phyloP scores from a whole-genome alignment of 164 flowering plant genomes.

The Berberis vulgaris region DNA sequence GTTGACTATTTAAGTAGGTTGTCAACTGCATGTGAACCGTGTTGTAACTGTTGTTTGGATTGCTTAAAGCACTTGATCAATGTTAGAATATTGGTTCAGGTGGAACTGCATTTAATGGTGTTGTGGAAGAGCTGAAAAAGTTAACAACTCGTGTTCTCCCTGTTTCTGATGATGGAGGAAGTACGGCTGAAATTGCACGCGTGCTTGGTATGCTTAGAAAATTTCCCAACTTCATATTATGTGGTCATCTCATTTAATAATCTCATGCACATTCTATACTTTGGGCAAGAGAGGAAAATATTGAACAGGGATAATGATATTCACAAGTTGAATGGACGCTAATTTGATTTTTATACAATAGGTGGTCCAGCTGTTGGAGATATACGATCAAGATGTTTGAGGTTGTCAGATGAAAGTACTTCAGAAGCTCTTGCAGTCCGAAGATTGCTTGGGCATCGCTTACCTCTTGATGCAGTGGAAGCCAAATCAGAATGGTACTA shows the following conservation, averaged over 20 bases:
- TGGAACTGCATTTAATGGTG: slow-evolving; percentile 97
- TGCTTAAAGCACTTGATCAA: no score
- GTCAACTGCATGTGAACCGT: no score
- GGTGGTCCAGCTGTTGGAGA: slow-evolving; percentile 99
- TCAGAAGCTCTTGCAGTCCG: slow-evolving; percentile 88
- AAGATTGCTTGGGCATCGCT: slow-evolving; percentile 81
- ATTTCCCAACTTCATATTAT: no score
- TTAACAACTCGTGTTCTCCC: slow-evolving; percentile 89
- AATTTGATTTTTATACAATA: no score
- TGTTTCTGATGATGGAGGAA: slow-evolving; percentile 98
- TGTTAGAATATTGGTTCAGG: slow-evolving; percentile 54
- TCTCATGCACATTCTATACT: no score
- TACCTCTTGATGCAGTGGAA: slow-evolving; percentile 48
- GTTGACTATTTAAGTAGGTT: no score
- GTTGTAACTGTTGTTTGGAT: no score
- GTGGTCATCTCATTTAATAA: no score
- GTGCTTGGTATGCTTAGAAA: slow-evolving; percentile 62
- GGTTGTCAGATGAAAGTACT: slow-evolving; percentile 86
- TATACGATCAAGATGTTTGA: slow-evolving; percentile 89
- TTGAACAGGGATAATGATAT: no score
- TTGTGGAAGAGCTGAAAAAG: slow-evolving; percentile 84
- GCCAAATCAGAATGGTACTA: slow-evolving; percentile 85
- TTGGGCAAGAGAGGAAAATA: no score
- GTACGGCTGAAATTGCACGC: slow-evolving; percentile 98
- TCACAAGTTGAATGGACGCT: no score